phyloP scores from a whole-genome alignment of 495 filamentous ascomycete genomes.

The Mytilinidion resinicola region DNA sequence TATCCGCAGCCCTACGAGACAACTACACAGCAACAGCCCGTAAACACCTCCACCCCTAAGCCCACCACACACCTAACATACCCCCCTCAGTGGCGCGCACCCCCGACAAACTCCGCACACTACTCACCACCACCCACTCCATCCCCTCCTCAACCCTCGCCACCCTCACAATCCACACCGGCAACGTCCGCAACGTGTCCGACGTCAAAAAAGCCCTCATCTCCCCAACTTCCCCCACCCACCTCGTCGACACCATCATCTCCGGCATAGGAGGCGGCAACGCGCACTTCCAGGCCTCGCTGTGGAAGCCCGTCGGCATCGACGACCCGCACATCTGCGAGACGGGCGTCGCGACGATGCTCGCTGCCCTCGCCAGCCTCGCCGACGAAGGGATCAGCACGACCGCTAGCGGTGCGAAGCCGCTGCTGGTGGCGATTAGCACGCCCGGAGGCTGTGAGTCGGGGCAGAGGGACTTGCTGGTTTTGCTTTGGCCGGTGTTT shows the following conservation, averaged over 20 bases:
- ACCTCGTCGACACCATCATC: slow-evolving; percentile 33
- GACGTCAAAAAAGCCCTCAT: slow-evolving; percentile 29
- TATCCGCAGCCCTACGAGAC: slow-evolving; percentile 25
- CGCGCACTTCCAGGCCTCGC: slow-evolving; percentile 28
- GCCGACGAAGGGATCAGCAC: not conserved
- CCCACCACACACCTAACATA: slow-evolving; percentile 4
- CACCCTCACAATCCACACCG: slow-evolving; percentile 32
- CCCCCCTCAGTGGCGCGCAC: slow-evolving; percentile 44
- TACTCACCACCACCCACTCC: slow-evolving; percentile 36
- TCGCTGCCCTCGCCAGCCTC: slow-evolving; percentile 39
- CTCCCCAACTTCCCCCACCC: not conserved
- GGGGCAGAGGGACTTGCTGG: slow-evolving; percentile 47
- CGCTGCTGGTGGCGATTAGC: slow-evolving; percentile 46
- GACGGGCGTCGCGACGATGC: slow-evolving; percentile 42
- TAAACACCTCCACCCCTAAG: slow-evolving; percentile 1
- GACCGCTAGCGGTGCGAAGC: slow-evolving; percentile 26
- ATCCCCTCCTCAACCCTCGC: slow-evolving; percentile 20
- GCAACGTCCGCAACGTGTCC: slow-evolving; percentile 25
- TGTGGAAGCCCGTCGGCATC: slow-evolving; percentile 32
- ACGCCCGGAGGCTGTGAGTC: slow-evolving; percentile 46
- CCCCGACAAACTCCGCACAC: slow-evolving; percentile 52
- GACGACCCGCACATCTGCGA: slow-evolving; percentile 55
- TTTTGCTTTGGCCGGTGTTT: slow-evolving; percentile 48
- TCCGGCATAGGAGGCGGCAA: slow-evolving; percentile 30
- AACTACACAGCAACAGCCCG: slow-evolving; percentile 27